phyloP scores from a whole-genome alignment of 169 alveolate species.

The Plasmodium yoelii region DNA sequence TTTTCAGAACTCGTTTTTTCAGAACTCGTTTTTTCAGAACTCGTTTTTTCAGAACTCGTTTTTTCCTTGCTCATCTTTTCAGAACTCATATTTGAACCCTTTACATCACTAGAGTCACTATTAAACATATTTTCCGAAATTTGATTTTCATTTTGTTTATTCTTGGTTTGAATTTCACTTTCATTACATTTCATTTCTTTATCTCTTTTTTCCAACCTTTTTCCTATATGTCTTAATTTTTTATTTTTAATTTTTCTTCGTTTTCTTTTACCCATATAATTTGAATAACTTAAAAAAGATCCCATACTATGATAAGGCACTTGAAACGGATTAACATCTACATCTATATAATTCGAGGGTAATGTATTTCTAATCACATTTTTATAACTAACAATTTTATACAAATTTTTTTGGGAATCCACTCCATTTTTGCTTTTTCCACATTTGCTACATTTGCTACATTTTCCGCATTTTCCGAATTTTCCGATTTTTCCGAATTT shows the following conservation, averaged over 20 bases:
- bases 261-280: conserved; percentile 1
- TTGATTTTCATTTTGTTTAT: not conserved
- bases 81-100: not conserved
- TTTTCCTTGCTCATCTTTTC: not conserved
- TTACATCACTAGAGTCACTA: no score
- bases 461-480: not conserved
- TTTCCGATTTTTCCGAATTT: not conserved
- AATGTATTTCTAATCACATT: conserved; percentile 15
- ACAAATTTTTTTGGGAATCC: not conserved
- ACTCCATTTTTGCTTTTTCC: no score
- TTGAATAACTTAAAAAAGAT: not conserved
- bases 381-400: conserved; percentile 20
- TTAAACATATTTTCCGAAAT: no score
- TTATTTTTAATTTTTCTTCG: not conserved
- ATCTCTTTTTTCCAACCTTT: not conserved
- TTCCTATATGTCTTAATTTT: not conserved
- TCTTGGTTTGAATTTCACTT: not conserved
- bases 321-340: conserved; percentile 5
- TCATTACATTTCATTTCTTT: not conserved
- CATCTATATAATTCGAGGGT: conserved; percentile 42
- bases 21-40: not conserved
- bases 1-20: not conserved
- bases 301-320: not conserved
- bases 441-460: no score
- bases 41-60: not conserved